phyloP scores from a whole-genome alignment of 2,329 filamentous ascomycete species.

The Ascocoryne sarcoides region DNA sequence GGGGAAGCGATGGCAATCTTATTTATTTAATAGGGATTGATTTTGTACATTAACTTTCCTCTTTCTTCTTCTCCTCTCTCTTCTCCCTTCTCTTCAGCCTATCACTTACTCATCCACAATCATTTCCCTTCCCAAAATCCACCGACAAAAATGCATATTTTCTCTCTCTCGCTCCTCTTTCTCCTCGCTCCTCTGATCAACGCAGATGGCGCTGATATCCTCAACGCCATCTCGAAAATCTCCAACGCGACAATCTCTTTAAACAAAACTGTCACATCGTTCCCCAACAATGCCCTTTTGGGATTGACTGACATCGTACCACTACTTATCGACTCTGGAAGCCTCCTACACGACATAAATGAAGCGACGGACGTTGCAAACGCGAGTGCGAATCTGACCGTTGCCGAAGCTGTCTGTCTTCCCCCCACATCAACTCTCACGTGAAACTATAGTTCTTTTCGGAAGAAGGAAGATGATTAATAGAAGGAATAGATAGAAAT shows the following conservation, averaged over 20 bases:
- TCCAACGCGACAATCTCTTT: conserved; percentile 14
- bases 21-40: too few species aligned
- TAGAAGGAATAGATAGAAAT: not conserved
- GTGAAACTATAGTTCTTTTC: not conserved
- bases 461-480: too few species aligned
- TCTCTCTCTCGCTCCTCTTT: too few species aligned
- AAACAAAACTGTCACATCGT: conserved; percentile 13
- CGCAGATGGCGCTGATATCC: conserved; percentile 18
- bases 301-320: conserved; percentile 20
- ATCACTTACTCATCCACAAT: too few species aligned
- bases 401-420: conserved; percentile 29
- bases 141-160: too few species aligned
- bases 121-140: too few species aligned
- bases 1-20: too few species aligned
- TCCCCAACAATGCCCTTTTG: conserved; percentile 6
- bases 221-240: conserved; percentile 17
- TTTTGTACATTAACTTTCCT: too few species aligned
- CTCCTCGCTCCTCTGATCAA: conserved; percentile 14
- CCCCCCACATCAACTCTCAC: not conserved
- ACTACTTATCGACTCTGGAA: conserved; percentile 28
- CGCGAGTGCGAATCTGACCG: conserved; percentile 30
- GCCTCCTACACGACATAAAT: conserved; percentile 33
- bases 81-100: too few species aligned
- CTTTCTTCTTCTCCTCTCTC: too few species aligned
- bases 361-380: conserved; percentile 31